Evolutionary conservation across 345 rosid species (phyloP).

Genomic region (Salix arbutifolia): DNA sequence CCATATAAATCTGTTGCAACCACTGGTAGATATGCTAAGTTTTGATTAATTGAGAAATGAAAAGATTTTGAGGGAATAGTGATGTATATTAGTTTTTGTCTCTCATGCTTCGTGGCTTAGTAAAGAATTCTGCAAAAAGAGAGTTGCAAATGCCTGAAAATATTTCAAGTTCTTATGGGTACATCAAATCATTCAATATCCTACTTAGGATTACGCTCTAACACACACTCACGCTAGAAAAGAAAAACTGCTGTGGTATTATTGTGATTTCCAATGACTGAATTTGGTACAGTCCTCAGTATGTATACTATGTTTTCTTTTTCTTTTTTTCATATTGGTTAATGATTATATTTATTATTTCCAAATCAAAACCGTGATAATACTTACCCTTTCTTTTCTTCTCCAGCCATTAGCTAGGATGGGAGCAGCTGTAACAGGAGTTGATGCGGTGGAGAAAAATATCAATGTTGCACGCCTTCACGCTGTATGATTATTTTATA

Average conservation of each 20-base stretch:
- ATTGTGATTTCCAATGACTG: not conserved
- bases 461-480: constrained; percentile 84
- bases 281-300: not conserved
- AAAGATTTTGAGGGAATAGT: too few species aligned
- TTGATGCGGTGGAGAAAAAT: constrained; percentile 93
- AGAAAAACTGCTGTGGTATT: not conserved
- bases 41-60: too few species aligned
- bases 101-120: too few species aligned
- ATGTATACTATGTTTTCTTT: not conserved
- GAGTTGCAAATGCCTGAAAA: not conserved
- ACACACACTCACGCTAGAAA: too few species aligned
- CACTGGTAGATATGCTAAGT: too few species aligned
- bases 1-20: too few species aligned
- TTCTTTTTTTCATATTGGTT: not conserved
- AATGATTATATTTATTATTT: not conserved
- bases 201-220: not conserved
- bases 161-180: not conserved
- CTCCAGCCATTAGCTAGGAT: constrained; percentile 91
- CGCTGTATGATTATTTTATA: constrained; percentile 53
- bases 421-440: constrained; percentile 92
- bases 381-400: constrained; percentile 16
- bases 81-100: too few species aligned
- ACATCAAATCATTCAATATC: not conserved
- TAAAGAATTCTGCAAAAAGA: too few species aligned
- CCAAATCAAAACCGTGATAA: not conserved